phyloP scores from a whole-genome alignment of 1,284 basidiomycete genomes.

The Fistulinella cinereoalba region DNA sequence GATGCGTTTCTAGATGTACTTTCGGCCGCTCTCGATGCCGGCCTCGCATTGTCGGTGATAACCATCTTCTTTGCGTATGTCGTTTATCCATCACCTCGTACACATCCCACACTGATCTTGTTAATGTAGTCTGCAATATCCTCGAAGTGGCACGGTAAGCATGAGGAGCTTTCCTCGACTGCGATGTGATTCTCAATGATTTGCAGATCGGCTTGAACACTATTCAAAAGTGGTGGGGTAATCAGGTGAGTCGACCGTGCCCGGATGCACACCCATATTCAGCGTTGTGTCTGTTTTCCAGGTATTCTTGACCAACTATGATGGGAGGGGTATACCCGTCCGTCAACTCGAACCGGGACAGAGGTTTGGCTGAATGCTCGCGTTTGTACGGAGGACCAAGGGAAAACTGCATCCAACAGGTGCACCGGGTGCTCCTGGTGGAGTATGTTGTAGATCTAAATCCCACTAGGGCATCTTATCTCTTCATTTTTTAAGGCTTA shows the following conservation, averaged over 20 bases:
- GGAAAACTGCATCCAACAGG: too few relatives aligned
- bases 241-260: slow-evolving; percentile 29
- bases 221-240: slow-evolving; percentile 55
- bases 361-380: slow-evolving; percentile 49
- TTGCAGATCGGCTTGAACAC: slow-evolving; percentile 42
- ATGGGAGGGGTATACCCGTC: slow-evolving; percentile 40
- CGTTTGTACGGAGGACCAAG: too few relatives aligned
- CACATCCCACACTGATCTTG: too few relatives aligned
- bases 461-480: too few relatives aligned
- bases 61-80: slow-evolving; percentile 51
- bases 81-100: too few relatives aligned
- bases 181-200: not conserved
- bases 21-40: slow-evolving; percentile 59
- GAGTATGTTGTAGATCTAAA: too few relatives aligned
- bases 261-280: not conserved
- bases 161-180: not conserved
- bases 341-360: slow-evolving; percentile 36
- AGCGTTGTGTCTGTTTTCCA: not conserved
- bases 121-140: slow-evolving; percentile 38
- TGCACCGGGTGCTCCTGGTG: too few relatives aligned
- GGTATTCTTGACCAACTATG: slow-evolving; percentile 39
- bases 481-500: too few relatives aligned
- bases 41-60: slow-evolving; percentile 48
- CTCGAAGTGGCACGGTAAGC: slow-evolving; percentile 27
- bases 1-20: slow-evolving; percentile 43